Conservation (phyloP, 129 eudicot genomes). For the Flaveria ramosissima region DNA sequence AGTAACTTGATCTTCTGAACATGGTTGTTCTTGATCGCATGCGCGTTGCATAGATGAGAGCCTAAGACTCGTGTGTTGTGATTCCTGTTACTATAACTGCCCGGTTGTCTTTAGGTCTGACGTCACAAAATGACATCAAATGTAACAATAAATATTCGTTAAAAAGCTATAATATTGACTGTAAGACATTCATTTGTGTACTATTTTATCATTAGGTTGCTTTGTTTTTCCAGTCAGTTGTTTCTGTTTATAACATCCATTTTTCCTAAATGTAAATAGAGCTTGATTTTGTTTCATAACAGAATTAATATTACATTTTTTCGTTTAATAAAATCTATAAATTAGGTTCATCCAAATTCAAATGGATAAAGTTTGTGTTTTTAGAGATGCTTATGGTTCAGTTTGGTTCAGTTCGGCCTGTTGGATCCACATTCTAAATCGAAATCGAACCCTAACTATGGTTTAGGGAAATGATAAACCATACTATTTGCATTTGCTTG, state of each 20-base stretch:
- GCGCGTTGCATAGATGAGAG: neutral
- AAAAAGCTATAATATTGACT: neutral
- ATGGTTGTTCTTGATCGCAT: neutral
- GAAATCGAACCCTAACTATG: too few species aligned
- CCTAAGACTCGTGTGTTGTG: neutral
- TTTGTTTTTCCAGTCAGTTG: too few species aligned
- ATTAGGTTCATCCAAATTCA: neutral
- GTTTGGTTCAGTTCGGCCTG: too few species aligned
- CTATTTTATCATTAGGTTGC: neutral
- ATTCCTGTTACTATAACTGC: neutral
- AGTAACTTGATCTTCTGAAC: slow-evolving; percentile 3
- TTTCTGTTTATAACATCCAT: too few species aligned
- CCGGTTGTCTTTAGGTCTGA: neutral
- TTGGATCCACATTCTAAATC: too few species aligned
- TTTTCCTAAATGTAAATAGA: too few species aligned
- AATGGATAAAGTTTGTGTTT: neutral
- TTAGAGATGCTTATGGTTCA: too few species aligned
- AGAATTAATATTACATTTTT: neutral
- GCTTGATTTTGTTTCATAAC: too few species aligned
- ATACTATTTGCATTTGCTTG: too few species aligned
- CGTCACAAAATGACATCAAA: neutral
- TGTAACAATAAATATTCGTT: neutral
- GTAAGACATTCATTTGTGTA: neutral
- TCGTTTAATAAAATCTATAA: too few species aligned
- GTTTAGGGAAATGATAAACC: too few species aligned